Evolutionary conservation across 108 stramenopile species (phyloP), one percentile per base, ranked within the genome.

Genomic region (Fragilariopsis cylindrus): DNA sequence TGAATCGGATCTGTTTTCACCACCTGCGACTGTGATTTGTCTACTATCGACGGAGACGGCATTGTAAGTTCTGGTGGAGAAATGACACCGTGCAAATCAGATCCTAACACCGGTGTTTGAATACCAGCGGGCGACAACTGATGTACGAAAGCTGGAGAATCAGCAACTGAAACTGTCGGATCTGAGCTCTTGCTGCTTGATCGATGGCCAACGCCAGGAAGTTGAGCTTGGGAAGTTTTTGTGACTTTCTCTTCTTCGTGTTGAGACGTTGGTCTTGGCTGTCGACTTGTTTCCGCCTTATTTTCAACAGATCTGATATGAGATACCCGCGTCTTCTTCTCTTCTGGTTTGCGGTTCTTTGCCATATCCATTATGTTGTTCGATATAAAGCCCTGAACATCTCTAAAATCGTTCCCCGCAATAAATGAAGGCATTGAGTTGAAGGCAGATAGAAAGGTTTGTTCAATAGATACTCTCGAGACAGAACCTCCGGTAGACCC

Each of bases 401-500:
- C 41, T 47, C 42, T 48, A 50, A 81, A 81, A 62, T 57, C 55
- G 3, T 48, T 40, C 19, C 69, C 56, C 2, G 80, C 65, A 62
- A 57, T 12, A 49, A 68, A 52, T 60, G 74, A 64, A 43, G n/a
- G 60, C 60, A 62, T 44, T 40, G 60, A 21, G 43, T 62, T 62
- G 60, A 62, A 62, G 21, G 41, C 60, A 40, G 60, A 62, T 40
- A 62, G 43, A 7, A 62, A 62, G 19, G 60, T 62, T 40, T 64
- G 70, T 30, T 81, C 80, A 3, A 81, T 18, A 39, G 66, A 53
- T 3, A 53, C 41, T 45, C 74, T 54, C n/a, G 75, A 76, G 8
- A 81, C 13, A 21, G 66, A 76, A 7, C 77, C 77, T 42, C 77
- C 77, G 13, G 73, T 18, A 13, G 77, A 72, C 18, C 47, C 71